Percentiles rank a stretch among this genome's conserved stretches.
phyloP scores from a whole-genome alignment of 2,329 filamentous ascomycete species.

The Fusarium staphyleae region DNA sequence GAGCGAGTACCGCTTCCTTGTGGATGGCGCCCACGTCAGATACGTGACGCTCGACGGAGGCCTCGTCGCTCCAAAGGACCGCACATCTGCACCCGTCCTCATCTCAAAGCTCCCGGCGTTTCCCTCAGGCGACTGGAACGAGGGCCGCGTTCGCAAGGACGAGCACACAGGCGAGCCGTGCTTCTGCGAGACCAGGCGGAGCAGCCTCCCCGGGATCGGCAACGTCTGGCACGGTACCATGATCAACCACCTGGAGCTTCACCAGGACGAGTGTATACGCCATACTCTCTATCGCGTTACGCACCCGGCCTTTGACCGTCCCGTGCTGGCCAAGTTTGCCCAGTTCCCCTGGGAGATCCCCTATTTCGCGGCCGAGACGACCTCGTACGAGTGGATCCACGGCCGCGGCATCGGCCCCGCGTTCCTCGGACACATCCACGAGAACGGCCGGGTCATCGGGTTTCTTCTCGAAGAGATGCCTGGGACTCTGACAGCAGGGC shows the following conservation, averaged over 20 bases:
- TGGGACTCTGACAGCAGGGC: slow-evolving; percentile 39
- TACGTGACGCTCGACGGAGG: slow-evolving; percentile 50
- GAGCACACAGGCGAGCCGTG: slow-evolving; percentile 32
- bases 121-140: slow-evolving; percentile 51
- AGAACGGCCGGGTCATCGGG: slow-evolving; percentile 43
- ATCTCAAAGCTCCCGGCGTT: slow-evolving; percentile 47
- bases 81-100: slow-evolving; percentile 45
- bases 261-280: slow-evolving; percentile 30
- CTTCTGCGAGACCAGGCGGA: slow-evolving; percentile 40
- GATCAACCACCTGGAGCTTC: slow-evolving; percentile 48
- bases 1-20: slow-evolving; percentile 50
- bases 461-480: slow-evolving; percentile 40
- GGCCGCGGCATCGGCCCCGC: slow-evolving; percentile 40
- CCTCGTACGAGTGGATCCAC: slow-evolving; percentile 43
- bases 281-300: slow-evolving; percentile 41
- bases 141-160: slow-evolving; percentile 45
- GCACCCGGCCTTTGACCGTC: slow-evolving; percentile 31
- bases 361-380: slow-evolving; percentile 44
- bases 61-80: slow-evolving; percentile 43
- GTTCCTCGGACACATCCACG: slow-evolving; percentile 44
- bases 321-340: slow-evolving; percentile 40
- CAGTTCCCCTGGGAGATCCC: slow-evolving; percentile 44
- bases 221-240: slow-evolving; percentile 46
- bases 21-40: slow-evolving; percentile 48
- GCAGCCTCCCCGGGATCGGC: slow-evolving; percentile 43